Evolutionary conservation across 768 basidiomycete species (phyloP).

Genomic region (Lepiota venenata): DNA sequence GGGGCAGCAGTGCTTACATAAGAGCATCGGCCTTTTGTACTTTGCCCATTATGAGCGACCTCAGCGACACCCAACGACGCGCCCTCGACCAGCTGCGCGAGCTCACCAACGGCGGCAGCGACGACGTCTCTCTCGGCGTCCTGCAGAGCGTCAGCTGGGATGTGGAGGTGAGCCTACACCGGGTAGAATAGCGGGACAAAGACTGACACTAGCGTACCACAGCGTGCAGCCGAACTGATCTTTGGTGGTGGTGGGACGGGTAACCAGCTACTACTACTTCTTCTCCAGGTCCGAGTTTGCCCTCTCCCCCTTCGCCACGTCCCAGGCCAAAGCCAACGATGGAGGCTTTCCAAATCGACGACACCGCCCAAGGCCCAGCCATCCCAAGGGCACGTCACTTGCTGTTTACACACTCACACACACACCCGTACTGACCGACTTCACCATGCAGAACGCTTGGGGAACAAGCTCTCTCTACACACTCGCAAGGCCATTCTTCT

Average conservation of each 20-base stretch:
- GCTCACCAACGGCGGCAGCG: slow-evolving; percentile 57
- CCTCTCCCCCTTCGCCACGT: slow-evolving; percentile 13
- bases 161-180: slow-evolving; percentile 47
- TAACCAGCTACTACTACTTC: too few species aligned
- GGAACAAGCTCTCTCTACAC: slow-evolving; percentile 15
- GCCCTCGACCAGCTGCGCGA: slow-evolving; percentile 49
- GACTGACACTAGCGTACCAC: neutral
- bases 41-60: slow-evolving; percentile 16
- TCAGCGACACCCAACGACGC: slow-evolving; percentile 23
- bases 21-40: too few species aligned
- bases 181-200: neutral
- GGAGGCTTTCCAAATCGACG: slow-evolving; percentile 50
- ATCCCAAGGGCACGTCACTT: slow-evolving; percentile 15
- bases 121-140: slow-evolving; percentile 57
- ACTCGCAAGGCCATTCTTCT: slow-evolving; percentile 34
- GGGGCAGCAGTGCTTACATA: too few species aligned
- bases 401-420: slow-evolving; percentile 3
- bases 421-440: slow-evolving; percentile 8
- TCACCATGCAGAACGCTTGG: slow-evolving; percentile 12
- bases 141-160: slow-evolving; percentile 68
- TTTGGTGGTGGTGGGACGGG: slow-evolving; percentile 40
- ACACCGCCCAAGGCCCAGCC: slow-evolving; percentile 28
- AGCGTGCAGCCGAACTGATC: slow-evolving; percentile 61
- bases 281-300: neutral
- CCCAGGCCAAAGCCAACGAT: slow-evolving; percentile 15